These are phyloP conservation scores for Backusella tuberculispora DNA, from an alignment of 192 early-diverging fungal genomes.

Conservation along the genomic window DNA sequence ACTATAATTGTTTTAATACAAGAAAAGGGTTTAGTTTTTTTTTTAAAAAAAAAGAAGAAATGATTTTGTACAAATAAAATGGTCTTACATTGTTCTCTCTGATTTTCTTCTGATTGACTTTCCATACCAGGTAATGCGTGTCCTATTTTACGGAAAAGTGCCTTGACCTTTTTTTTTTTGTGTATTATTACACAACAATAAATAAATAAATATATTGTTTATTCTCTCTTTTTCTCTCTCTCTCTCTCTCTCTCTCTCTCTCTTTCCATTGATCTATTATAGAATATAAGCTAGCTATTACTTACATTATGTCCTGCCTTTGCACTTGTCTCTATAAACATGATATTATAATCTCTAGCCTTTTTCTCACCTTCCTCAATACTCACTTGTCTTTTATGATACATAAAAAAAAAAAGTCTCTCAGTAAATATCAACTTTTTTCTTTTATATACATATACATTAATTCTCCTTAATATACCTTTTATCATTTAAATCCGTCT, in stretches of 20 bases:
- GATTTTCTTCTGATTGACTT: conserved; percentile 56
- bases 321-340: conserved; percentile 99
- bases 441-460: background rate
- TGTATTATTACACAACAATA: background rate
- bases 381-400: conserved; percentile 74
- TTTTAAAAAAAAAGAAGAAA: conserved; percentile 18
- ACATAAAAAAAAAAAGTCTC: background rate
- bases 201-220: background rate
- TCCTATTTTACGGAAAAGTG: conserved; percentile 95
- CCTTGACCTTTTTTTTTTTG: conserved; percentile 77
- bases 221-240: background rate
- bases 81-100: conserved; percentile 39
- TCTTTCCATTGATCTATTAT: too few species aligned
- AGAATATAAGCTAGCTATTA: background rate
- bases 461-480: conserved; percentile 49
- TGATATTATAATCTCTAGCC: conserved; percentile 92
- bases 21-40: too few species aligned
- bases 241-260: too few species aligned
- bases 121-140: conserved; percentile 89
- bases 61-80: background rate
- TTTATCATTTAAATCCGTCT: conserved; percentile 97
- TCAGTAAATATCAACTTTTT: background rate
- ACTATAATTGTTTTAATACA: conserved; percentile 8
- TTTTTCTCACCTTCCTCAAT: conserved; percentile 98
- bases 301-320: conserved; percentile 95